Percentiles rank a stretch among this genome's conserved stretches.
Evolutionary conservation across 2,329 filamentous ascomycete genomes (phyloP).

Genomic region (Exophiala viscosa): DNA sequence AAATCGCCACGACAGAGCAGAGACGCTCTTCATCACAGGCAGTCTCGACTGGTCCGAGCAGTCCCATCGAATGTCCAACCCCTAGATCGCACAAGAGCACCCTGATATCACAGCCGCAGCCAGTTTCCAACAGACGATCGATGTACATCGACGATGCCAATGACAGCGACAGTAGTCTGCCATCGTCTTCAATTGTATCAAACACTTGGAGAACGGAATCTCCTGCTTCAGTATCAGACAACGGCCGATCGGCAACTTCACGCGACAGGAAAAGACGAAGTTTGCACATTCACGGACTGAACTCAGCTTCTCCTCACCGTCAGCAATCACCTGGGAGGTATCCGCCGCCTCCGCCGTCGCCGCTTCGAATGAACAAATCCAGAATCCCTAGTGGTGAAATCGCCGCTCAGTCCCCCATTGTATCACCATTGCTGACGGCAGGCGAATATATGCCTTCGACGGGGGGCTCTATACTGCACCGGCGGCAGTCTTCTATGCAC

Average conservation of each 20-base stretch:
- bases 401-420: constrained; percentile 65
- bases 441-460: constrained; percentile 60
- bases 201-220: constrained; percentile 76
- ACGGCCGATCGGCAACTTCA: constrained; percentile 71
- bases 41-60: constrained; percentile 79
- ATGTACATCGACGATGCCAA: constrained; percentile 79
- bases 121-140: constrained; percentile 69
- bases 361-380: constrained; percentile 79
- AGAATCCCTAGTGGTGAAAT: constrained; percentile 57
- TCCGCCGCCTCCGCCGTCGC: constrained; percentile 74
- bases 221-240: constrained; percentile 69
- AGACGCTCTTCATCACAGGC: constrained; percentile 59
- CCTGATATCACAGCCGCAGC: constrained; percentile 55
- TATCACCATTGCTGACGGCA: constrained; percentile 78
- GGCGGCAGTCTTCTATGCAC: constrained; percentile 85
- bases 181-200: constrained; percentile 72
- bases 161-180: constrained; percentile 81
- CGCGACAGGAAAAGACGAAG: constrained; percentile 83
- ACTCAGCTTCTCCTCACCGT: constrained; percentile 67
- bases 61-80: constrained; percentile 85
- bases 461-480: constrained; percentile 56
- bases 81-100: constrained; percentile 73
- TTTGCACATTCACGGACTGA: constrained; percentile 71
- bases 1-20: constrained; percentile 42
- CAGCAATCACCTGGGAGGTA: constrained; percentile 83